Conservation (phyloP, 2,329 filamentous ascomycete genomes). For the Plectosphaerella plurivora region DNA sequence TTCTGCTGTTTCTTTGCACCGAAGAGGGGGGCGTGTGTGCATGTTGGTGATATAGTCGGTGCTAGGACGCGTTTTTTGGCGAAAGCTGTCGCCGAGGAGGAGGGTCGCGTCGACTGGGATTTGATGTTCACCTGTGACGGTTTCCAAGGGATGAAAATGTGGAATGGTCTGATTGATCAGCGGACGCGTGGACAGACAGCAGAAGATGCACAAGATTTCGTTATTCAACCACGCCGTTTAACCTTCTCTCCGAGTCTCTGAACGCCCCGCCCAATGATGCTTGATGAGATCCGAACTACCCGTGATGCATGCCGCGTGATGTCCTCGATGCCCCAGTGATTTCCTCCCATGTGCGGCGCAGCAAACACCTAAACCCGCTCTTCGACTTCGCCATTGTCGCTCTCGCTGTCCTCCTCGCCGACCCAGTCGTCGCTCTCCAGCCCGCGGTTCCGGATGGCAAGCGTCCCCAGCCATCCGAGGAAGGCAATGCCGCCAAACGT, state of each 20-base stretch:
- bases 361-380: constrained; percentile 6
- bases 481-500: constrained; percentile 81
- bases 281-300: constrained; percentile 1
- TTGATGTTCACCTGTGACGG: too few relatives aligned
- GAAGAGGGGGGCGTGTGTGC: neutral
- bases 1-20: neutral
- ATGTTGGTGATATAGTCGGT: neutral
- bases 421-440: constrained; percentile 56
- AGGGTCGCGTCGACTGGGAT: too few relatives aligned
- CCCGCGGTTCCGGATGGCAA: constrained; percentile 65
- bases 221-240: too few relatives aligned
- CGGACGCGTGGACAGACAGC: too few relatives aligned
- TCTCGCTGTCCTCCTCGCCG: constrained; percentile 26
- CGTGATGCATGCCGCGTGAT: neutral
- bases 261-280: constrained; percentile 1
- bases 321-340: neutral
- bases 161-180: too few relatives aligned
- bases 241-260: too few relatives aligned
- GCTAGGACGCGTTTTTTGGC: too few relatives aligned
- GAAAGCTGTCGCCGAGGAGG: too few relatives aligned
- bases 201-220: too few relatives aligned
- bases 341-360: neutral
- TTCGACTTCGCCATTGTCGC: constrained; percentile 8
- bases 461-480: constrained; percentile 73
- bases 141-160: too few relatives aligned